Percentiles rank a stretch among this genome's conserved stretches.
These are phyloP conservation scores for Haplosporangium sp. DNA, from an alignment of 371 early-diverging fungal species.

Conservation along the genomic window DNA sequence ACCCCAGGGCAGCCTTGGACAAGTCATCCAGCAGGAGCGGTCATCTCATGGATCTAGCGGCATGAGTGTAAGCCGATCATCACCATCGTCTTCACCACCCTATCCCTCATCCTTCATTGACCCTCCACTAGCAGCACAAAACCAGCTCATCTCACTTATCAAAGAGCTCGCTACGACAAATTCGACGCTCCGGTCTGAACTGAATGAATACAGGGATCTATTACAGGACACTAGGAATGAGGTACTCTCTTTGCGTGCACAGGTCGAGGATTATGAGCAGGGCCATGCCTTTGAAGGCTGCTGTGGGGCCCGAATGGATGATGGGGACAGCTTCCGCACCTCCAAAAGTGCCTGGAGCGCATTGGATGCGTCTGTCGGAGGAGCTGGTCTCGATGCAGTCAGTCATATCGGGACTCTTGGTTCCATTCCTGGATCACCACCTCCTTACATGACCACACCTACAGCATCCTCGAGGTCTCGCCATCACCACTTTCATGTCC, in stretches of 20 bases:
- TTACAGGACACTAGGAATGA: slow-evolving; percentile 59
- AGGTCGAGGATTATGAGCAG: slow-evolving; percentile 58
- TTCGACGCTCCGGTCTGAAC: slow-evolving; percentile 57
- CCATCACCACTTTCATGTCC: slow-evolving; percentile 37
- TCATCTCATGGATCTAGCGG: slow-evolving; percentile 26
- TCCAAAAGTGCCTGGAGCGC: slow-evolving; percentile 40
- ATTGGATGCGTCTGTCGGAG: slow-evolving; percentile 18
- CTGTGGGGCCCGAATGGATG: slow-evolving; percentile 26
- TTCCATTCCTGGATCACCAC: slow-evolving; percentile 45
- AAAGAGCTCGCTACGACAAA: slow-evolving; percentile 63
- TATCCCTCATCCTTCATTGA: slow-evolving; percentile 49
- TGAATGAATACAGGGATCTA: slow-evolving; percentile 57
- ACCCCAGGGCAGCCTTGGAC: slow-evolving; percentile 31
- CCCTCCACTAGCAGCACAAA: slow-evolving; percentile 55
- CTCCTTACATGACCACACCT: slow-evolving; percentile 37
- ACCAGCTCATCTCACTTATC: slow-evolving; percentile 58
- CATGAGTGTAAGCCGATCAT: slow-evolving; percentile 17
- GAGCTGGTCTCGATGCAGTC: slow-evolving; percentile 44
- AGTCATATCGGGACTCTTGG: slow-evolving; percentile 54
- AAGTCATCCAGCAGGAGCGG: slow-evolving; percentile 30
- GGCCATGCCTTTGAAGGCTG: slow-evolving; percentile 42
- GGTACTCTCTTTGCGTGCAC: slow-evolving; percentile 47
- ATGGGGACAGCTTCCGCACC: slow-evolving; percentile 19
- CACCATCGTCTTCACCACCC: slow-evolving; percentile 47
- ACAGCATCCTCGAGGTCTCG: slow-evolving; percentile 17